Evolutionary conservation across 2,329 filamentous ascomycete species (phyloP), one percentile per base, ranked within the genome.

Genomic region (Nemania sp.): DNA sequence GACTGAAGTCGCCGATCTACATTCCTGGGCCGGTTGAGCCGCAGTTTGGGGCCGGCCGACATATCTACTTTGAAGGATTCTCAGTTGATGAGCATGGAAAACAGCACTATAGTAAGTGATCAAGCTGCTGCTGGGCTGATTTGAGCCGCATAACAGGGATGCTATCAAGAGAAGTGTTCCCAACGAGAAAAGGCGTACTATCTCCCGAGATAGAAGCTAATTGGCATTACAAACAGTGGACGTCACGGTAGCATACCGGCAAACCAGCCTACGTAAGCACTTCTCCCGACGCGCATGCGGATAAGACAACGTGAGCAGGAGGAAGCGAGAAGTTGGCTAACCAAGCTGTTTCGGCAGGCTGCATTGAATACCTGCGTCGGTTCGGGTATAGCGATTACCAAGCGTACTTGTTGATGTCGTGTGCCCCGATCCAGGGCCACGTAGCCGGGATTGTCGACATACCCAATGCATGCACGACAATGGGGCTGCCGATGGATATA

Each of bases 381-480:
- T 94, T 86, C 70, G 90, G 86, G 45, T 86, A 86, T 64, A 78
- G 72, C 15, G 81, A 82, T 60, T 82, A 97, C 67, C 92, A 96
- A 74, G 85, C 90, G 60, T 96, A 97, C 68, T 78, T 97, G 24
- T 74, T 96, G 45, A 75, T 96, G 41, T 92, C 88, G 14, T 94
- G 90, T 68, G 91, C 91, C 0, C 91, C 92, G 0, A 81, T 96
- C 5, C 89, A 95, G 70, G 92, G 92, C 0, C 90, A 95, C 67
- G 82, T 96, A 46, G 92, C 91, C 1, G 91, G 92, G 0, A 88
- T 96, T 52, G 91, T 96, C 7, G 91, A 96, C 70, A 90, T 96
- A 43, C 91, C 91, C 0, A 96, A 96, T 68, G 90, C 89, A 0
- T 96, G 92, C 68, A 96, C 91, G 3, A 96, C 92, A 0, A 76